Base-by-base conservation (phyloP, 1,284 basidiomycete genomes). In the Bjerkandera adusta region DNA sequence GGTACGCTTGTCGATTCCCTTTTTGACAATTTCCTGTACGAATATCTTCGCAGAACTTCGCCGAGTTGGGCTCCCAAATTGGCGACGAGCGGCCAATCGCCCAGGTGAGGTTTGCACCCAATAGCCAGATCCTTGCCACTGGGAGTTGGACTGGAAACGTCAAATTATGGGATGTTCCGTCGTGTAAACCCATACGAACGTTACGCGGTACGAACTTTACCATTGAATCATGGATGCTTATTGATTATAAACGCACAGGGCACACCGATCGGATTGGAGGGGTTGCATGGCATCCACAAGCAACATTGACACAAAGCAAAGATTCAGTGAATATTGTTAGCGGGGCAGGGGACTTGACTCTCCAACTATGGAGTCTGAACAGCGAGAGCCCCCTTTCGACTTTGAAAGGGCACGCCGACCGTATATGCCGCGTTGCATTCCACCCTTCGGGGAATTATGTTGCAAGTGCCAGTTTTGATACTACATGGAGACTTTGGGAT, bases 401-500 rank as follows among this genome's bases (percentile, higher is more conserved):
- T 1, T 69, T 99, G 59, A 81, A 85, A 63, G 97, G 97, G 0
- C 97, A 99, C 61, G 79, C 86, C 59, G 89, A 86, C 47, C 85
- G 97, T 15, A 86, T 99, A 3, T 95, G 92, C 57, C 82, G 96
- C 11, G 88, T 97, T 8, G 92, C 88, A 0, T 99, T 99, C 67
- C 97, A 99, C 67, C 95, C 97, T 0, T 92, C 91, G 0, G 97
- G 97, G 1, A 69, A 84, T 37, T 97, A 96, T 62, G 79, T 97
- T 11, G 96, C 89, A 1, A 95, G 92, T 51, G 95, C 96, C 0
- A 92, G 92, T 49, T 99, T 96, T 58, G 97, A 99, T 66, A 97
- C 92, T 3, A 93, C 96, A n/a, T 99, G 97, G 96, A 75, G 97
- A 32, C 67, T 99, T 38, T 99, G 97, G 97, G 95, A 99, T 64